These are phyloP conservation scores for Torulaspora gathmanii DNA, from an alignment of 805 yeast species.

Conservation along the genomic window DNA sequence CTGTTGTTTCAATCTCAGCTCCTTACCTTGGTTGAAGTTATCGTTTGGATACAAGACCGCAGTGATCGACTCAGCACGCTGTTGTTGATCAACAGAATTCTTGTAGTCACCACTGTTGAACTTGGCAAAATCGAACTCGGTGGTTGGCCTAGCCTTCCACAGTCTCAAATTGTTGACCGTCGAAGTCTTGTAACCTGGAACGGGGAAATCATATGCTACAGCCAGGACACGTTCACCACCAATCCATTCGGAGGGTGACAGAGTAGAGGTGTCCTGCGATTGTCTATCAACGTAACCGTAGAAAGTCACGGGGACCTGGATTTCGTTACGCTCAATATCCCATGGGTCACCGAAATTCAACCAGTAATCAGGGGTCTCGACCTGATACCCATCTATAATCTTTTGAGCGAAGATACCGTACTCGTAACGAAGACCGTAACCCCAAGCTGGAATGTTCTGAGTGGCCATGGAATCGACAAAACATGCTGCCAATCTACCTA, in stretches of 20 bases:
- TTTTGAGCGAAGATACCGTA: slow-evolving; percentile 90
- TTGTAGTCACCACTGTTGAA: slow-evolving; percentile 89
- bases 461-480: slow-evolving; percentile 85
- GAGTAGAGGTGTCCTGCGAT: slow-evolving; percentile 44
- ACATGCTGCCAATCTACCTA: slow-evolving; percentile 93
- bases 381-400: slow-evolving; percentile 88
- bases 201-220: slow-evolving; percentile 85
- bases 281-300: slow-evolving; percentile 71
- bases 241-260: slow-evolving; percentile 65
- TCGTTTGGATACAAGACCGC: slow-evolving; percentile 93
- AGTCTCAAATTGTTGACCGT: slow-evolving; percentile 85
- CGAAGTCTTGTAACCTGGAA: slow-evolving; percentile 80
- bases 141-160: slow-evolving; percentile 87
- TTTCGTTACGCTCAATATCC: slow-evolving; percentile 85
- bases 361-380: slow-evolving; percentile 95
- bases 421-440: slow-evolving; percentile 88
- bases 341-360: slow-evolving; percentile 83
- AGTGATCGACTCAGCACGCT: slow-evolving; percentile 85
- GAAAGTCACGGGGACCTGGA: slow-evolving; percentile 84
- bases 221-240: slow-evolving; percentile 91
- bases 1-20: slow-evolving; percentile 87
- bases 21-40: slow-evolving; percentile 87
- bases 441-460: slow-evolving; percentile 91
- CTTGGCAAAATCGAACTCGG: slow-evolving; percentile 85
- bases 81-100: slow-evolving; percentile 78